Conservation (phyloP, 768 basidiomycete genomes). For the Tephrocybe rancida region DNA sequence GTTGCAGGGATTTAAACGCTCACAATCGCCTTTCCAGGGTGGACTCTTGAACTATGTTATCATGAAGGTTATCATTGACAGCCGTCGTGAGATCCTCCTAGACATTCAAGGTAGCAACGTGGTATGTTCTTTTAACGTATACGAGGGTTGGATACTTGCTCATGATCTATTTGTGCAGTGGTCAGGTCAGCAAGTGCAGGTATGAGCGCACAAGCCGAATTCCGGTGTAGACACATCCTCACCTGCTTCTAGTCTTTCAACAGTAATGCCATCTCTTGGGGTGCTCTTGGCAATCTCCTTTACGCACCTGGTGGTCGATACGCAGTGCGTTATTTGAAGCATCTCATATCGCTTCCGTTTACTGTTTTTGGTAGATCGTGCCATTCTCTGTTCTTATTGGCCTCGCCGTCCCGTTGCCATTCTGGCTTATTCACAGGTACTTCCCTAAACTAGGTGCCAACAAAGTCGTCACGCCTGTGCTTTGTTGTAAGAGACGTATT, state of each 20-base stretch:
- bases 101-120: conserved; percentile 56
- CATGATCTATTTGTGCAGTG: conserved; percentile 35
- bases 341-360: too few species aligned
- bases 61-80: conserved; percentile 56
- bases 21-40: conserved; percentile 22
- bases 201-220: too few species aligned
- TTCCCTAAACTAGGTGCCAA: conserved; percentile 51
- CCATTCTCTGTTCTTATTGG: conserved; percentile 52
- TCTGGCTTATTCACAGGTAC: conserved; percentile 50
- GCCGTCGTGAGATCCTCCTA: conserved; percentile 49
- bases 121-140: conserved; percentile 28
- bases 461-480: conserved; percentile 51
- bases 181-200: conserved; percentile 46
- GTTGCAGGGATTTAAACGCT: too few species aligned
- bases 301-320: conserved; percentile 52
- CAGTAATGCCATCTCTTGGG: conserved; percentile 59
- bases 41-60: conserved; percentile 49
- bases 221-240: too few species aligned
- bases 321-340: conserved; percentile 39
- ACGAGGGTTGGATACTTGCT: too few species aligned
- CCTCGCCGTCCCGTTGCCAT: conserved; percentile 54
- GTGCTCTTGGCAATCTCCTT: conserved; percentile 51
- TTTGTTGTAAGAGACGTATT: conserved; percentile 32
- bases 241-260: conserved; percentile 30
- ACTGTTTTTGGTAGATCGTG: conserved; percentile 37